Evolutionary conservation across 208 protist species (phyloP), one percentile per base, ranked within the genome.

Genomic region (Trypanosoma platydactyli): DNA sequence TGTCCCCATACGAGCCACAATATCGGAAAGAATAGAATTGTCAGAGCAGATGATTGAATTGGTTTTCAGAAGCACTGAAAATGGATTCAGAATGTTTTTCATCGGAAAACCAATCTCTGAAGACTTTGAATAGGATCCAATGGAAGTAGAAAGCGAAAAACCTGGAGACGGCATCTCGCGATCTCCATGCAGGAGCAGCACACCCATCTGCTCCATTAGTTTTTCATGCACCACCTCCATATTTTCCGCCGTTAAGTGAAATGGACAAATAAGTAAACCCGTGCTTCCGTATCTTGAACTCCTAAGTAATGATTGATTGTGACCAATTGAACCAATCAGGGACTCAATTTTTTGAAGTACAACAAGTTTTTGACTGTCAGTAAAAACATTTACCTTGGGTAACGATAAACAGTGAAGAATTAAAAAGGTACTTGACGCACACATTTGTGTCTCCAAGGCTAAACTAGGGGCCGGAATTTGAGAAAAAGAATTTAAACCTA

Each of bases 361-460:
- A 48, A 60, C 5, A 50, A 64, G 5, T 35, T 29, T 51, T 27
- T 75, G 61, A 20, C 24, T 27, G 24, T 64, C 38, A 46, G 30
- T 75, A 25, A 75, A 60, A 50, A 67, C 18, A 41, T 50, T 56
- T 22, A 69, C 15, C 20, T 7, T n/a, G 27, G 18, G 29, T 1
- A 5, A 18, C 25, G 20, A 44, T n/a, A 22, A 29, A 12, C n/a
- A 38, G 18, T 49, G 46, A 52, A 75, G 55, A 20, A 64, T 49
- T 25, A 75, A 48, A 48, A 68, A 51, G 6, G 61, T 41, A 64
- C 62, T 68, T 33, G 68, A 59, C 29, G 69, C 38, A 50, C 11
- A 64, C 69, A 75, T 62, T 54, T 75, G 69, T 38, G 46, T 68
- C 55, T 75, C 69, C 64, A 53, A 75, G 9, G 16, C 16, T 48